A percentile compares a stretch with the other conserved stretches of the same genome.
phyloP scores from a whole-genome alignment of 1,139 yeast species.

The Sugiyamaella castrensis region DNA sequence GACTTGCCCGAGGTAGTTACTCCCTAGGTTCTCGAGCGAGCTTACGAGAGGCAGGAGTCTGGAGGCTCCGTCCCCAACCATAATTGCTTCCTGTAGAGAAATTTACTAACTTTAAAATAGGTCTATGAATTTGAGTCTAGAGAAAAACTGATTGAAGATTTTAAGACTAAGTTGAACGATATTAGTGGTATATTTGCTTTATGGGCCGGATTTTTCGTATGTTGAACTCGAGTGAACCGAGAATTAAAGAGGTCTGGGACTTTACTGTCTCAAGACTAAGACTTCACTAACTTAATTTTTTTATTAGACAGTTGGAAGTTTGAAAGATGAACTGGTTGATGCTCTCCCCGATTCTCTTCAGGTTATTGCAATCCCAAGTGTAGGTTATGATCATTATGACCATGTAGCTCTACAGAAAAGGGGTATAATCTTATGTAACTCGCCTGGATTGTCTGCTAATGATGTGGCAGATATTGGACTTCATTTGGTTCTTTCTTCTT shows the following conservation, averaged over 20 bases:
- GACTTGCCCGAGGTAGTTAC: too few species aligned
- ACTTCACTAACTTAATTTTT: not conserved
- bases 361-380: slow-evolving; percentile 63
- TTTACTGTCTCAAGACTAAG: too few species aligned
- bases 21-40: too few species aligned
- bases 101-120: not conserved
- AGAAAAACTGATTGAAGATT: slow-evolving; percentile 6
- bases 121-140: slow-evolving; percentile 7
- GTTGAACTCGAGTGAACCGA: too few species aligned
- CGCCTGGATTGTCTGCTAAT: slow-evolving; percentile 49
- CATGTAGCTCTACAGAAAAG: slow-evolving; percentile 40
- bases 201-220: not conserved
- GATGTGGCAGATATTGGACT: slow-evolving; percentile 78
- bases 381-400: slow-evolving; percentile 66
- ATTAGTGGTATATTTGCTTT: slow-evolving; percentile 6
- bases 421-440: slow-evolving; percentile 58
- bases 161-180: slow-evolving; percentile 2
- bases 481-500: slow-evolving; percentile 56
- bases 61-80: too few species aligned
- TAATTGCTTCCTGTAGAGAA: too few species aligned
- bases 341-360: slow-evolving; percentile 52
- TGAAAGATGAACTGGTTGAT: slow-evolving; percentile 44
- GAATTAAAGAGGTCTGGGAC: too few species aligned
- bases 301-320: slow-evolving; percentile 24
- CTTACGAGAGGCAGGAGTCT: too few species aligned